A percentile compares a stretch with the other conserved stretches of the same genome.
These are phyloP conservation scores for Cadophora gregata DNA, from an alignment of 2,329 filamentous ascomycete species.

Conservation along the genomic window DNA sequence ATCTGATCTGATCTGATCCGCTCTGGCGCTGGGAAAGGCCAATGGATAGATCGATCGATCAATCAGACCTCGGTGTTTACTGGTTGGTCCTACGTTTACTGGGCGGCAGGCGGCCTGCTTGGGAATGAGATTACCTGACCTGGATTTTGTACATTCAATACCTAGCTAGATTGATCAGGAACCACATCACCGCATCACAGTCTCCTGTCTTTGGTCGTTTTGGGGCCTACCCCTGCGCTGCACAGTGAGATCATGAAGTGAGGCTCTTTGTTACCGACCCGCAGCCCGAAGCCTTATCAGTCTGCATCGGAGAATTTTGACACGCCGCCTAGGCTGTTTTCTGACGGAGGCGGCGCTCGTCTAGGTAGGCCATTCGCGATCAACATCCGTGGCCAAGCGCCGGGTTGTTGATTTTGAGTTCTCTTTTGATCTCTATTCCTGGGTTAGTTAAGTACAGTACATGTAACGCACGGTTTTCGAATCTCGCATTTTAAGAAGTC, in stretches of 20 bases:
- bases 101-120: constrained; percentile 14
- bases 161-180: constrained; percentile 21
- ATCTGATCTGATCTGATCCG: constrained; percentile 17
- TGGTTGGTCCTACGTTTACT: constrained; percentile 14
- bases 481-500: too few species aligned
- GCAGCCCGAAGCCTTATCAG: background rate
- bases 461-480: too few species aligned
- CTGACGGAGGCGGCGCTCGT: too few species aligned
- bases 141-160: constrained; percentile 24
- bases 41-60: background rate
- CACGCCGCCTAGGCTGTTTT: background rate
- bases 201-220: background rate
- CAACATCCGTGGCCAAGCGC: background rate
- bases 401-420: background rate
- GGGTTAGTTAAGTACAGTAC: too few species aligned
- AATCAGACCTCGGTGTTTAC: constrained; percentile 19
- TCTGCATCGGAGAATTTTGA: constrained; percentile 11
- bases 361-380: background rate
- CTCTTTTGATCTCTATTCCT: background rate
- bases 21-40: constrained; percentile 30
- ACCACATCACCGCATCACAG: constrained; percentile 14
- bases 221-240: background rate
- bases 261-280: background rate
- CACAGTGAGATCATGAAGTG: constrained; percentile 17
- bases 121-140: constrained; percentile 7